Evolutionary conservation across 2,329 filamentous ascomycete genomes (phyloP), one percentile per base, ranked within the genome.

Genomic region (Thielaviopsis punctulata): DNA sequence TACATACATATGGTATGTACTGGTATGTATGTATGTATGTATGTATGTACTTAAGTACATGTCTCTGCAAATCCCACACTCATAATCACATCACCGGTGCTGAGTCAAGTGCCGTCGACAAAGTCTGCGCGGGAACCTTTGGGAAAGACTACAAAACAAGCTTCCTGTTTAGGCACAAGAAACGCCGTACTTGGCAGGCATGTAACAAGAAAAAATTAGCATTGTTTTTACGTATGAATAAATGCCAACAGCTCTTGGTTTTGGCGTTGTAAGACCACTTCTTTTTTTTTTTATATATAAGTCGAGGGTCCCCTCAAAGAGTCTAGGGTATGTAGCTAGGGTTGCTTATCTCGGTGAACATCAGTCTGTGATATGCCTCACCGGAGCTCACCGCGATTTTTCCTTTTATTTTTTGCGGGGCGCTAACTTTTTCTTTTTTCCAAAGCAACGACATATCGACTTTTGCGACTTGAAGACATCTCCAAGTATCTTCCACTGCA

Each of bases 301-400:
- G 30, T 36, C 13, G 13, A 36, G 30, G 10, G 3, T 10, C 9
- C 27, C 27, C 8, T 3, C 15, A 15, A 7, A 3, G 49, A 33
- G 57, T 61, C 64, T 58, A 58, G 53, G 52, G 48, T 51, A 24
- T 21, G 18, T 22, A 33, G 21, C 13, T 45, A 36, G 21, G 47
- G 50, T 45, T 48, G 2, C 23, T 36, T 54, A 54, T 54, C 52
- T 51, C 52, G 52, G 52, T 54, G 2, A 2, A 2, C 4, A 2
- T 23, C 52, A 48, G 52, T 54, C 12, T 27, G 24, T 30, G 52
- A 54, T 51, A 54, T 48, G 48, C 6, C 13, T 55, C 46, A 58
- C 56, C 57, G 53, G 45, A 25, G 45, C 21, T 45, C 45, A 55
- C 53, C 49, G 53, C 15, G n/a, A 46, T 45, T 47, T 51, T 51